These are phyloP conservation scores for Calamus simplicifolius DNA, from an alignment of 176 grass and related monocot species.

Conservation along the genomic window DNA sequence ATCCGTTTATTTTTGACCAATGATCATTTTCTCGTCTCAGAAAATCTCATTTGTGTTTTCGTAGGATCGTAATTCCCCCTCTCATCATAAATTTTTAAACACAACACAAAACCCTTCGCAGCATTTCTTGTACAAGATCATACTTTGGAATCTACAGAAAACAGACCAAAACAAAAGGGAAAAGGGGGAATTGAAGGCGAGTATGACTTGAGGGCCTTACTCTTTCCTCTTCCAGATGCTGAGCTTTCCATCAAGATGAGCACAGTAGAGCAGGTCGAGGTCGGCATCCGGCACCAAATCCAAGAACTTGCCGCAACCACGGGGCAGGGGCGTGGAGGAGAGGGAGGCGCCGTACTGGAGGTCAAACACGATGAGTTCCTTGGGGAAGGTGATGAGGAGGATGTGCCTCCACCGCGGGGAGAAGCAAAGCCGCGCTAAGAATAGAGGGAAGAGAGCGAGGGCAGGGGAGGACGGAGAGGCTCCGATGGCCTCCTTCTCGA, in stretches of 20 bases:
- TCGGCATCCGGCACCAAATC: constrained; percentile 78
- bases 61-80: too few species aligned
- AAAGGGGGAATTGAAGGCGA: background rate
- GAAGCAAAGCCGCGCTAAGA: constrained; percentile 55
- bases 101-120: too few species aligned
- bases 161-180: too few species aligned
- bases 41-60: too few species aligned
- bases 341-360: constrained; percentile 71
- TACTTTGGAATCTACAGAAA: too few species aligned
- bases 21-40: too few species aligned
- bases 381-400: constrained; percentile 44
- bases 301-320: constrained; percentile 68
- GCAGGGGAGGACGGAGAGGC: constrained; percentile 42
- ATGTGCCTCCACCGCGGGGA: constrained; percentile 74
- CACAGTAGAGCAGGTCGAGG: constrained; percentile 63
- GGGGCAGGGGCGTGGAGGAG: constrained; percentile 44
- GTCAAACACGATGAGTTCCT: constrained; percentile 80
- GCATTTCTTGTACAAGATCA: too few species aligned
- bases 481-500: constrained; percentile 53
- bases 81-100: too few species aligned
- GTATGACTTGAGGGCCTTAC: constrained; percentile 17
- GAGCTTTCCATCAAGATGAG: constrained; percentile 81
- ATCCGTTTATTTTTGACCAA: too few species aligned
- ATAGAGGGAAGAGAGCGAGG: constrained; percentile 51
- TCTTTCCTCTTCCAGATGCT: constrained; percentile 91